Evolutionary conservation across 2,329 filamentous ascomycete genomes (phyloP).

Genomic region (Colletotrichum sp.): DNA sequence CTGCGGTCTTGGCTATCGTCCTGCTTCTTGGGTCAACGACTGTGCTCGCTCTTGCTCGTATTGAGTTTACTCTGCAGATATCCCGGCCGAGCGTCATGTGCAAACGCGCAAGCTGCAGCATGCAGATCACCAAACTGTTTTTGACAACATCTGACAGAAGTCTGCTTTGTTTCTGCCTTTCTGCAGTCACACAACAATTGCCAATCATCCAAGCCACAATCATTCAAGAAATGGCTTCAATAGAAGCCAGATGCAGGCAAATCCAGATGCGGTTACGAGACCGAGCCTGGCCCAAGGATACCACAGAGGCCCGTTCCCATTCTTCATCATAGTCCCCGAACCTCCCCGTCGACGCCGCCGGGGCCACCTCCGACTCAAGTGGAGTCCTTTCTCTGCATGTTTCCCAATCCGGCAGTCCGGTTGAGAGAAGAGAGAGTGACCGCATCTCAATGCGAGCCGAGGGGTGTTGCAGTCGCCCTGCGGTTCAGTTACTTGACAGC

Average conservation of each 20-base stretch:
- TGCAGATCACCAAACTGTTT: background rate
- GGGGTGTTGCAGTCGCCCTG: background rate
- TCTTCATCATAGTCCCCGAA: background rate
- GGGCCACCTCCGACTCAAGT: background rate
- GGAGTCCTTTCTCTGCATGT: background rate
- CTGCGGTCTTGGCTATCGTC: constrained; percentile 4
- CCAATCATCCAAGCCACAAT: background rate
- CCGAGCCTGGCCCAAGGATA: background rate
- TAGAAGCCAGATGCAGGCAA: background rate
- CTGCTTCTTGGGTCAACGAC: background rate
- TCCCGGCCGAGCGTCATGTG: background rate
- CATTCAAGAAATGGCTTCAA: background rate
- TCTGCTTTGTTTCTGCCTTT: background rate
- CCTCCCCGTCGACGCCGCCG: constrained; percentile 5
- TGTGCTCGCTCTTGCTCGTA: background rate
- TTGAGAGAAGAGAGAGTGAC: background rate
- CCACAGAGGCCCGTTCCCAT: background rate
- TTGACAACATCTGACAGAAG: background rate
- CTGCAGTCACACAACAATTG: background rate
- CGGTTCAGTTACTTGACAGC: background rate
- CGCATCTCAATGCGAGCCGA: background rate
- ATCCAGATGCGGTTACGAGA: background rate
- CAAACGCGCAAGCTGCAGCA: background rate
- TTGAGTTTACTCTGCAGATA: background rate
- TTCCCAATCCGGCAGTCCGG: constrained; percentile 7